phyloP scores from a whole-genome alignment of 805 yeast species.

The Saccharomycopsis sp. region DNA sequence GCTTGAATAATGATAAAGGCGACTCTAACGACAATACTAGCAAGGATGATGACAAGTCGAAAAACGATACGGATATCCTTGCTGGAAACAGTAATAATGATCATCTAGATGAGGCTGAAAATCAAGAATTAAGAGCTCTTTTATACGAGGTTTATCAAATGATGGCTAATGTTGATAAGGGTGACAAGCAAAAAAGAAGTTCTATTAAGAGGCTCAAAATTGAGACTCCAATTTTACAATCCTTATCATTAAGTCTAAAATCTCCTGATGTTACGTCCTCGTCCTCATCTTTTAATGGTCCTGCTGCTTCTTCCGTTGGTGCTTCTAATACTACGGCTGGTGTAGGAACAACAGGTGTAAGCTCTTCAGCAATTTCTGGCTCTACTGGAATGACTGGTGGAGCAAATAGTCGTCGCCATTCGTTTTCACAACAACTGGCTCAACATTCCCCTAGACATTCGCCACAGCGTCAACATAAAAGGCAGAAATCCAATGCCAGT shows the following conservation, averaged over 20 bases:
- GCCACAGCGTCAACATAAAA: slow-evolving; percentile 1
- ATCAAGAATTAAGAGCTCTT: slow-evolving; percentile 17
- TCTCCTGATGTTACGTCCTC: slow-evolving; percentile 6
- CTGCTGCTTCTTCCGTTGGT: not conserved
- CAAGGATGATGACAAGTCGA: not conserved
- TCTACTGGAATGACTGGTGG: too few species aligned
- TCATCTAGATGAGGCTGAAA: slow-evolving; percentile 17
- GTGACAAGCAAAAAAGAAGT: slow-evolving; percentile 10
- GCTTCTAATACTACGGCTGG: not conserved
- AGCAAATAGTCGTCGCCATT: not conserved
- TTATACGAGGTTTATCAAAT: slow-evolving; percentile 15
- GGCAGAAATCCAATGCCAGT: not conserved
- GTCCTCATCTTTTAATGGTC: not conserved
- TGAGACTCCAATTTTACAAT: slow-evolving; percentile 12
- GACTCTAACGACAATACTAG: not conserved
- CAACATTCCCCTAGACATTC: slow-evolving; percentile 1
- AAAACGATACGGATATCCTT: not conserved
- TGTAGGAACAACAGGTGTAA: not conserved
- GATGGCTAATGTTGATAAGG: slow-evolving; percentile 13
- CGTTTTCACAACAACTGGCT: not conserved
- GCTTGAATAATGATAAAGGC: not conserved
- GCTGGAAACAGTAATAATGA: not conserved
- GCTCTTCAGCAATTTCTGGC: not conserved
- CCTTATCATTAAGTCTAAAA: slow-evolving; percentile 1
- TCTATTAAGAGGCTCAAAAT: slow-evolving; percentile 13